Conservation (phyloP, 805 yeast genomes). For the Sugiyamaella lignohabitans region DNA sequence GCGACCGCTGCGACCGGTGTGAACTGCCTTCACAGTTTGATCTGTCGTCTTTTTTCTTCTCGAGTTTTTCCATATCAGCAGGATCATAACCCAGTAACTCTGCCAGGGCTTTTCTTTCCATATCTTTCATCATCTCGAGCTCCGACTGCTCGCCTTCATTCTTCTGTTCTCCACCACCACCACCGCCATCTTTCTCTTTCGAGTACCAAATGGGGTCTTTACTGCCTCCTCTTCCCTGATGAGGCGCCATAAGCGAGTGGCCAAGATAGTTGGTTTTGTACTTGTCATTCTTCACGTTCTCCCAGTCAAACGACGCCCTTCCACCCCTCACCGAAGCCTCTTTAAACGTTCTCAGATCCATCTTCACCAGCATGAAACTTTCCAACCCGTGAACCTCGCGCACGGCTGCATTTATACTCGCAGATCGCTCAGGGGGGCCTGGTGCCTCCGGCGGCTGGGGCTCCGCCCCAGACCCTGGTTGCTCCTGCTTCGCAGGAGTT, state of each 20-base stretch:
- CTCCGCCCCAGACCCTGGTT: no score
- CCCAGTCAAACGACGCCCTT: slow-evolving; percentile 23
- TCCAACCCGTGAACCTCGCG: no score
- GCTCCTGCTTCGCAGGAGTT: no score
- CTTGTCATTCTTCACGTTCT: slow-evolving; percentile 23
- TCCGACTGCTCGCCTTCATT: neutral
- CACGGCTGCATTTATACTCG: no score
- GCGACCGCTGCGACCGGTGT: no score
- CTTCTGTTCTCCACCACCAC: no score
- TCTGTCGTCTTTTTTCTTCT: neutral
- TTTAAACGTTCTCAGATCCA: slow-evolving; percentile 10
- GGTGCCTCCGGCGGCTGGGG: no score
- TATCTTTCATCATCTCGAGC: slow-evolving; percentile 4
- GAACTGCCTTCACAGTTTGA: neutral
- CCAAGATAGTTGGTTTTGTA: slow-evolving; percentile 26
- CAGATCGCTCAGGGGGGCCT: no score
- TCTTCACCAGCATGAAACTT: no score
- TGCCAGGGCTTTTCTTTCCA: slow-evolving; percentile 9
- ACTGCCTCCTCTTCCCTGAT: slow-evolving; percentile 21
- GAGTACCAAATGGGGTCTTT: slow-evolving; percentile 25
- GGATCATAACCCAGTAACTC: slow-evolving; percentile 8
- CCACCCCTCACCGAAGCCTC: slow-evolving; percentile 11
- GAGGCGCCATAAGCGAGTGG: slow-evolving; percentile 27
- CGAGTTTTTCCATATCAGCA: neutral
- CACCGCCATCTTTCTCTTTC: slow-evolving; percentile 11